Conservation (phyloP, 768 basidiomycete species). For the Amanita exitialis region DNA sequence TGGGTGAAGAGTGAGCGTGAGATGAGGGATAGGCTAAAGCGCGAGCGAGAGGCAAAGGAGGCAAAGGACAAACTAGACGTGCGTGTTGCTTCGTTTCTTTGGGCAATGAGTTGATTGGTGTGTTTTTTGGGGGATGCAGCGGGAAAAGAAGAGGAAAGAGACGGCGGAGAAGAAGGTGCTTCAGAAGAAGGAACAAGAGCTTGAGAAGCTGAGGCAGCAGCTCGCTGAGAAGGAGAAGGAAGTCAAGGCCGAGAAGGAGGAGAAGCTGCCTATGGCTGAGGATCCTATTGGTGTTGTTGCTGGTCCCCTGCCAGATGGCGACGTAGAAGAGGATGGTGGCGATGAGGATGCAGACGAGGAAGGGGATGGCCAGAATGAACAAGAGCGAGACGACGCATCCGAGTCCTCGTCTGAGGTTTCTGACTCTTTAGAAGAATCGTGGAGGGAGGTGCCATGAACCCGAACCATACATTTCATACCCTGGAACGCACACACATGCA, state of each 20-base stretch:
- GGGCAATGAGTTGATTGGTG: background rate
- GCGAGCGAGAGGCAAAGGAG: constrained; percentile 67
- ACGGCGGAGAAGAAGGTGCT: constrained; percentile 50
- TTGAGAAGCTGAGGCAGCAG: constrained; percentile 40
- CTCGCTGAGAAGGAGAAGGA: constrained; percentile 45
- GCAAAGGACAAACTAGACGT: constrained; percentile 59
- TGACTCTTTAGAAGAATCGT: constrained; percentile 2
- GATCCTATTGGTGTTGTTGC: background rate
- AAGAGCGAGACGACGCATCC: constrained; percentile 16
- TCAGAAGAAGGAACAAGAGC: constrained; percentile 55
- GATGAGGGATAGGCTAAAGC: constrained; percentile 61
- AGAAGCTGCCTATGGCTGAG: background rate
- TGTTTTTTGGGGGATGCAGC: constrained; percentile 16
- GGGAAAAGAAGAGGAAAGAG: constrained; percentile 42
- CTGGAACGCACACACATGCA: background rate
- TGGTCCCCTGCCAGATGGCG: too few species aligned
- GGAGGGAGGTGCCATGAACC: constrained; percentile 1
- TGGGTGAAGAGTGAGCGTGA: constrained; percentile 75
- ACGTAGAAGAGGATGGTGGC: too few species aligned
- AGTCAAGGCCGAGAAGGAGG: constrained; percentile 9
- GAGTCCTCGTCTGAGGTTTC: constrained; percentile 10
- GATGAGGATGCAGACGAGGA: too few species aligned
- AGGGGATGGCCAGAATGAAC: constrained; percentile 18
- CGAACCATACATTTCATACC: background rate
- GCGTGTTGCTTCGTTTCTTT: constrained; percentile 16